Conservation (phyloP, 225 moss, liverwort and hornwort species). For the Sphagnum tenellum region DNA sequence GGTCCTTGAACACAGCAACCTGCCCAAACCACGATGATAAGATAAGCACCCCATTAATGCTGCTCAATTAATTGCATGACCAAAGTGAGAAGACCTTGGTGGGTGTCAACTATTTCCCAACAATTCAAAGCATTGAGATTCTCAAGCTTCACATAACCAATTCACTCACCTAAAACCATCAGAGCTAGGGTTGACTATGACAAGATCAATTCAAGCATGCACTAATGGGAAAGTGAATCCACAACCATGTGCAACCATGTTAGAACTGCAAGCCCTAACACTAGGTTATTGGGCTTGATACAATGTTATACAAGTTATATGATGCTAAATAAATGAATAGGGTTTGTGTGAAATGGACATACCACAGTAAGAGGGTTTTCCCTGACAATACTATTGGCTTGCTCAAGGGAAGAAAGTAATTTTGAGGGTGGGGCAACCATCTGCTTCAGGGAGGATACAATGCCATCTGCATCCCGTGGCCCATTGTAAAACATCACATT, state of each 20-base stretch:
- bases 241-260: neutral
- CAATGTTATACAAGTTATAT: no score
- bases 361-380: conserved; percentile 52
- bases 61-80: neutral
- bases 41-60: neutral
- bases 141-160: neutral
- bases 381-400: conserved; percentile 39
- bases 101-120: neutral
- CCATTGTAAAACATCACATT: conserved; percentile 60
- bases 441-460: conserved; percentile 63
- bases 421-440: conserved; percentile 64
- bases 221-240: neutral
- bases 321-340: neutral
- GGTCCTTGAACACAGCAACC: conserved; percentile 70
- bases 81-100: no score
- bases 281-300: neutral
- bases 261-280: no score
- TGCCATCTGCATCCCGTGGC: conserved; percentile 72
- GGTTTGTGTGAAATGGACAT: conserved; percentile 8
- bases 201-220: neutral
- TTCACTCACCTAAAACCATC: no score
- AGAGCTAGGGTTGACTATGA: no score
- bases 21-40: conserved; percentile 16
- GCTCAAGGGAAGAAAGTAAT: conserved; percentile 51
- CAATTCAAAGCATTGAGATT: neutral